These are phyloP conservation scores for Odontarrhena argentea DNA, from an alignment of 345 rosid genomes.

Conservation along the genomic window DNA sequence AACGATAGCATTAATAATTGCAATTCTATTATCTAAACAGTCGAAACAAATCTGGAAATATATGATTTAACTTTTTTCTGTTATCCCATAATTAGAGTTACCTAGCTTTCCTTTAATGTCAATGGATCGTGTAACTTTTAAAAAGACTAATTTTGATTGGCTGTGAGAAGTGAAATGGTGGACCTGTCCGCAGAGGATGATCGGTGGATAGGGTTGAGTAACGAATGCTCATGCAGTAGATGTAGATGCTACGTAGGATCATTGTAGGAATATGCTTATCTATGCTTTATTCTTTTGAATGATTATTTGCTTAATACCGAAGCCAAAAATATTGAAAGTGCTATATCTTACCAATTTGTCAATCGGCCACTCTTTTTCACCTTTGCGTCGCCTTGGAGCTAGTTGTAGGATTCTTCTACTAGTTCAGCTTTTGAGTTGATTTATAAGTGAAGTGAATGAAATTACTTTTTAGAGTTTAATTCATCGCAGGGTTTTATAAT, in stretches of 20 bases:
- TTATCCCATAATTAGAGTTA: not conserved
- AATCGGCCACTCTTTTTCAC: slow-evolving; percentile 15
- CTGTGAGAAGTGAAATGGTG: not conserved
- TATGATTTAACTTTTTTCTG: slow-evolving; percentile 4
- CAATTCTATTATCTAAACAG: slow-evolving; percentile 1
- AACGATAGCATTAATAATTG: not conserved
- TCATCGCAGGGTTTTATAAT: not conserved
- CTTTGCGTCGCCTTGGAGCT: slow-evolving; percentile 37
- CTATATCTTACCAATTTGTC: slow-evolving; percentile 16
- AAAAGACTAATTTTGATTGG: slow-evolving; percentile 5
- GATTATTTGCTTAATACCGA: slow-evolving; percentile 23
- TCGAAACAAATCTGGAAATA: slow-evolving; percentile 5
- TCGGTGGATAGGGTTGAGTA: slow-evolving; percentile 34
- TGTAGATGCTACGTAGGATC: slow-evolving; percentile 36
- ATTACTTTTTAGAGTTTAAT: not conserved
- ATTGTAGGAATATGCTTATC: slow-evolving; percentile 28
- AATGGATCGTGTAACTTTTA: slow-evolving; percentile 6
- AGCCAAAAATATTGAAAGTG: not conserved
- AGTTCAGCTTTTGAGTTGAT: not conserved
- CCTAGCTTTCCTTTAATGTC: slow-evolving; percentile 16
- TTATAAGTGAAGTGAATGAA: slow-evolving; percentile 2
- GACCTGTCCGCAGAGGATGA: slow-evolving; percentile 22
- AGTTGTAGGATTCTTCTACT: slow-evolving; percentile 21
- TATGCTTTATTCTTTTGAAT: slow-evolving; percentile 16
- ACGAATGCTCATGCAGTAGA: slow-evolving; percentile 29